A percentile compares a stretch with the other conserved stretches of the same genome.
Evolutionary conservation across 192 early-diverging fungal species (phyloP).

Genomic region (Paraglomus brasilianum): DNA sequence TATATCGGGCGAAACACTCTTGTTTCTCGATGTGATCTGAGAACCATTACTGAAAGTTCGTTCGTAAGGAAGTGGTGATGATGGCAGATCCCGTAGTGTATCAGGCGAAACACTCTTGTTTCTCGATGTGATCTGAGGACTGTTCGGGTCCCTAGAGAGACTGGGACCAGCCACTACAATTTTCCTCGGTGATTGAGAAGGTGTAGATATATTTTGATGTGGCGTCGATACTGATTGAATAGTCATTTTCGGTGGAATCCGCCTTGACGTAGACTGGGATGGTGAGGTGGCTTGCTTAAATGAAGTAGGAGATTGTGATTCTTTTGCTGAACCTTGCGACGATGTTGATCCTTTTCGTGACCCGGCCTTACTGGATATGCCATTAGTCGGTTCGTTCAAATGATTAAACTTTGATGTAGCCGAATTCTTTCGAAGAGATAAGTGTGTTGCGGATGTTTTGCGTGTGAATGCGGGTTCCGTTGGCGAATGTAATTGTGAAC

Average conservation of each 20-base stretch:
- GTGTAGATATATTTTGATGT: too few relatives aligned
- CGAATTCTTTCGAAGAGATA: conserved; percentile 8
- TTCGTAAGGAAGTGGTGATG: not conserved
- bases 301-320: conserved; percentile 3
- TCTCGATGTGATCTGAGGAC: too few relatives aligned
- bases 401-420: not conserved
- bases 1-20: not conserved
- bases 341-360: conserved; percentile 6
- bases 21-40: too few relatives aligned
- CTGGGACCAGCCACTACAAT: not conserved
- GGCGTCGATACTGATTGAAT: too few relatives aligned
- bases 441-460: not conserved
- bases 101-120: too few relatives aligned
- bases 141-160: too few relatives aligned
- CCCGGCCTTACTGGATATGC: not conserved
- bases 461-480: not conserved
- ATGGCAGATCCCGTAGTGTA: too few relatives aligned
- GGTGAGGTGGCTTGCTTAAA: too few relatives aligned
- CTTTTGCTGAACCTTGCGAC: conserved; percentile 6
- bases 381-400: not conserved
- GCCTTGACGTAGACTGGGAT: too few relatives aligned
- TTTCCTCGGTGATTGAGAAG: not conserved
- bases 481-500: not conserved
- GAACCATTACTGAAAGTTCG: too few relatives aligned
- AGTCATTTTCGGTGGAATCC: too few relatives aligned